A percentile compares a stretch with the other conserved stretches of the same genome.
phyloP scores from a whole-genome alignment of 129 eudicot species.

The Silybum marianum region DNA sequence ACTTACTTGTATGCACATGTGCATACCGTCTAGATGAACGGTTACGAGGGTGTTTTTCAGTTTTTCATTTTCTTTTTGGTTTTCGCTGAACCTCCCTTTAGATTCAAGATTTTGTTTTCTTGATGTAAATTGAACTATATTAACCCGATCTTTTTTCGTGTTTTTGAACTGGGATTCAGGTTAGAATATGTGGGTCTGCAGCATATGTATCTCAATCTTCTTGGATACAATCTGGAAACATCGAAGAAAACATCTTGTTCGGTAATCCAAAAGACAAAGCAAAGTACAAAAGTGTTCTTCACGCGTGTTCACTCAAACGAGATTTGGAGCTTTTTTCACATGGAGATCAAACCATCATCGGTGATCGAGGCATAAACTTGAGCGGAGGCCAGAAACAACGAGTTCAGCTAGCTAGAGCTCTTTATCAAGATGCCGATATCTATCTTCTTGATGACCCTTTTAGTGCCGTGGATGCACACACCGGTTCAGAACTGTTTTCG shows the following conservation, averaged over 20 bases:
- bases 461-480: slow-evolving; percentile 98
- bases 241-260: slow-evolving; percentile 87
- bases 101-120: neutral
- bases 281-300: slow-evolving; percentile 67
- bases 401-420: slow-evolving; percentile 95
- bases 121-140: neutral
- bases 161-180: slow-evolving; percentile 44
- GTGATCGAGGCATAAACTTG: slow-evolving; percentile 93
- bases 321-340: slow-evolving; percentile 82
- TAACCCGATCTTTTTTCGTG: neutral
- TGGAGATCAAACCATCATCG: slow-evolving; percentile 93
- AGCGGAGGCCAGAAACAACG: slow-evolving; percentile 99
- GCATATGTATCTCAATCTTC: slow-evolving; percentile 98
- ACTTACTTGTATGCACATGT: too few relatives aligned
- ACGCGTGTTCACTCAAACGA: slow-evolving; percentile 77
- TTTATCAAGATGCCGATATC: slow-evolving; percentile 96
- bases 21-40: too few relatives aligned
- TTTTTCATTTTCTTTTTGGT: too few relatives aligned
- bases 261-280: slow-evolving; percentile 91
- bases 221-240: slow-evolving; percentile 95
- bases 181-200: slow-evolving; percentile 77
- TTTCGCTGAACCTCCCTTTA: neutral
- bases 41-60: too few relatives aligned
- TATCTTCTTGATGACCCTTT: slow-evolving; percentile 97
- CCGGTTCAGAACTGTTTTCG: slow-evolving; percentile 81